These are phyloP conservation scores for Darksidea phi DNA, from an alignment of 495 filamentous ascomycete genomes.

Conservation along the genomic window DNA sequence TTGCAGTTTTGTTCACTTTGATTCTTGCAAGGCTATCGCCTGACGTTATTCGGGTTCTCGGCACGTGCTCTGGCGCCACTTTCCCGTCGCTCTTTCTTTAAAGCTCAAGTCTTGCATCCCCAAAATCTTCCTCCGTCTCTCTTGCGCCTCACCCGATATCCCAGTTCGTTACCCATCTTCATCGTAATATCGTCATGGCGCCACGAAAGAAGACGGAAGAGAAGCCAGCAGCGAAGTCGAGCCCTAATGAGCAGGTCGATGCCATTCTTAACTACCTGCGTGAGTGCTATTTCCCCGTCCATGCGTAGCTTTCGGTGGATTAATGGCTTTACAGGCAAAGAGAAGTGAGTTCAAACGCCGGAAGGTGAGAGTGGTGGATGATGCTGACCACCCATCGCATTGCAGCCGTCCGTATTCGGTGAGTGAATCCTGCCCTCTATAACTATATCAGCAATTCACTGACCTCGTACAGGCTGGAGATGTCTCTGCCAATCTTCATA, in stretches of 20 bases:
- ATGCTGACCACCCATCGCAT: not conserved
- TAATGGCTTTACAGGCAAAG: conserved; percentile 47
- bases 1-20: not conserved
- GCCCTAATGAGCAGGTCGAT: conserved; percentile 42
- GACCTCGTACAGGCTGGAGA: conserved; percentile 56
- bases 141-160: conserved; percentile 1
- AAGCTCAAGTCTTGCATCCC: not conserved
- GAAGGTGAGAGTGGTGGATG: not conserved
- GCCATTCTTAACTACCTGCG: conserved; percentile 60
- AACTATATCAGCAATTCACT: conserved; percentile 19
- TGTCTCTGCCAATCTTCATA: conserved; percentile 64
- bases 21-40: no score
- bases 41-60: no score
- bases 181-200: conserved; percentile 44
- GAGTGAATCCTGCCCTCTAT: conserved; percentile 22
- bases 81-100: not conserved
- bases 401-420: conserved; percentile 62
- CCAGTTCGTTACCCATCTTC: not conserved
- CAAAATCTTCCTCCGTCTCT: not conserved
- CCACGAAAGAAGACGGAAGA: conserved; percentile 56
- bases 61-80: conserved; percentile 15
- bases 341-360: conserved; percentile 50
- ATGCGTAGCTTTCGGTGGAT: not conserved
- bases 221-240: conserved; percentile 36
- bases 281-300: conserved; percentile 40